Evolutionary conservation across 176 grass and related monocot genomes (phyloP).

Genomic region (Eragrostis nindensis): DNA sequence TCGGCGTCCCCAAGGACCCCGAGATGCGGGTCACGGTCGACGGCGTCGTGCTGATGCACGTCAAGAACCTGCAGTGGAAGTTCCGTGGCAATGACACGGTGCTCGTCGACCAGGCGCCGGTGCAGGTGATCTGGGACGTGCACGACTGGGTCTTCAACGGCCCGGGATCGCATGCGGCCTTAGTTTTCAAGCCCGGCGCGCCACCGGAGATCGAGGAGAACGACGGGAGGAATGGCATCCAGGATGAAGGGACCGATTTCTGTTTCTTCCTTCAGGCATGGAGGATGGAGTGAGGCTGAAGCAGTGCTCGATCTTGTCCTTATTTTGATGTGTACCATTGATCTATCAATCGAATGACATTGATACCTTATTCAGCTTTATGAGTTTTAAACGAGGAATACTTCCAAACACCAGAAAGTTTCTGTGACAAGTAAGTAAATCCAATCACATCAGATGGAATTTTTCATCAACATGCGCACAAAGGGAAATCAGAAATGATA

Average conservation of each 20-base stretch:
- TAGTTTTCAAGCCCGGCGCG: constrained; percentile 71
- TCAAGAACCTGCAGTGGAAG: constrained; percentile 87
- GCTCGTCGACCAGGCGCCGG: constrained; percentile 59
- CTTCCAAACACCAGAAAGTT: not conserved
- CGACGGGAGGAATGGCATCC: constrained; percentile 14
- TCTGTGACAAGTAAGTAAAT: not conserved
- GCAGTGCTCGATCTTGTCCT: not conserved
- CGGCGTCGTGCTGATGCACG: constrained; percentile 62
- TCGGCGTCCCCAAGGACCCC: constrained; percentile 58
- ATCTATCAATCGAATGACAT: not conserved
- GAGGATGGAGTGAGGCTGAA: constrained; percentile 72
- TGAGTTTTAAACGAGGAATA: too few species aligned
- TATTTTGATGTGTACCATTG: constrained; percentile 14
- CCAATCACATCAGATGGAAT: not conserved
- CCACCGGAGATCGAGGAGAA: constrained; percentile 16
- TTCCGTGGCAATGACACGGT: constrained; percentile 81
- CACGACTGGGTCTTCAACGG: constrained; percentile 86
- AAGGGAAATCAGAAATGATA: not conserved
- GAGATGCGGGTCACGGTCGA: constrained; percentile 85
- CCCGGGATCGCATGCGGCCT: constrained; percentile 55
- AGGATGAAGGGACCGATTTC: constrained; percentile 55
- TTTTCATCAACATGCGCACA: not conserved
- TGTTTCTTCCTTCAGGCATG: constrained; percentile 90
- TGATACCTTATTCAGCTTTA: constrained; percentile 6
- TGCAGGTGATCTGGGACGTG: constrained; percentile 93